Evolutionary conservation across 257 asterid species (phyloP), one percentile per base, ranked within the genome.

Genomic region (Parsonsia alboflavescens): DNA sequence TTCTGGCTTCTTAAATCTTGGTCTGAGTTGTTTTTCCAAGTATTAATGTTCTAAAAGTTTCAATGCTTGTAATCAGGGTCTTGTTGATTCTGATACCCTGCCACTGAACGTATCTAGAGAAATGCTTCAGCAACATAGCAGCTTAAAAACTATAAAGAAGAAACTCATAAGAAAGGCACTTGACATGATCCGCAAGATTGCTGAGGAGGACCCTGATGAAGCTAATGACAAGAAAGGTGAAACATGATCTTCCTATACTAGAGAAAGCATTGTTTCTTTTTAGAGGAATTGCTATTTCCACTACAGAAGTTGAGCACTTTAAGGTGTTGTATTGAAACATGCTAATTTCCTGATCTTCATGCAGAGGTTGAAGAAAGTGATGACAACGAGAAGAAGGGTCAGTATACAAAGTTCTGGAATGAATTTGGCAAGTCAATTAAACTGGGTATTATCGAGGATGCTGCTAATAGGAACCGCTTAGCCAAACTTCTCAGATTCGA

Each of bases 121-220:
- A 85, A 93, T 93, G 98, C 93, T 94, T 50, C 99, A 94, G 80
- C 96, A 92, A 64, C 99, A 94, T 65, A 89, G 89, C 88, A 92
- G 98, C 88, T 88, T 94, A 89, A 94, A 85, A 82, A 94, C 98
- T 10, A 94, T 95, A 39, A 95, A 95, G 86, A 95, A 92, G 89
- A 95, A 95, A 83, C 96, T 92, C 77, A 92, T 95, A 70, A 88
- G 99, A 73, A 95, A 92, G 88, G 99, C 98, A 70, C 97, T 90
- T 72, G 99, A 95, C 76, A 92, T 95, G 98, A 92, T 95, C 70
- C 91, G 97, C 73, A 95, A 87, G 79, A 84, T 95, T 77, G 97
- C 98, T 58, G 99, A 90, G 1, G 99, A 95, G 86, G 98, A 95
- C 73, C 98, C 99, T 2, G 96, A 92, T 79, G 99, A 95, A 76